phyloP scores from a whole-genome alignment of 2,329 filamentous ascomycete species.

The Colletotrichum sp. region DNA sequence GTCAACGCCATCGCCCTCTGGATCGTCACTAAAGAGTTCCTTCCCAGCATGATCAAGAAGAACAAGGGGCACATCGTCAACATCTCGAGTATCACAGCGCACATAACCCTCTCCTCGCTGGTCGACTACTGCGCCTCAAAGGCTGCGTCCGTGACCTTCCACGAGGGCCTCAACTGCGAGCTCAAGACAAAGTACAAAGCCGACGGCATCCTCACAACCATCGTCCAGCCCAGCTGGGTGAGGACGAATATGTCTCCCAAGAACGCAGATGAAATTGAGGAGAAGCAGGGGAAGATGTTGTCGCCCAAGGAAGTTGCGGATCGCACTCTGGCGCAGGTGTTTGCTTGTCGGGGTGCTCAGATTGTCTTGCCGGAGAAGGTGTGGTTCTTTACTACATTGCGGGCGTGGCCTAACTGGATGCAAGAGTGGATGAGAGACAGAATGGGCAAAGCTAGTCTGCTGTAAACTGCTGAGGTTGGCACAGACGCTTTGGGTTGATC shows the following conservation, averaged over 20 bases:
- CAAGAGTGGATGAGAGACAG: not conserved
- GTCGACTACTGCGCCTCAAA: conserved; percentile 65
- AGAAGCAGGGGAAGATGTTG: not conserved
- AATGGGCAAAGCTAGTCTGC: not conserved
- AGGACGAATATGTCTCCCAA: not conserved
- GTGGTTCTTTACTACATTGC: not conserved
- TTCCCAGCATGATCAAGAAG: conserved; percentile 57
- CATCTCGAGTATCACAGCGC: conserved; percentile 60
- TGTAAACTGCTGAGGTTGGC: not conserved
- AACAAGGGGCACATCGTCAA: conserved; percentile 69
- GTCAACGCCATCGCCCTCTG: conserved; percentile 65
- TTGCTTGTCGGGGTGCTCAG: not conserved
- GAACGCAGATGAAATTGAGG: not conserved
- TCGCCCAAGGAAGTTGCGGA: not conserved
- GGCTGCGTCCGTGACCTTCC: conserved; percentile 61
- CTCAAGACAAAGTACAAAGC: conserved; percentile 56
- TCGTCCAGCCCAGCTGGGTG: conserved; percentile 37
- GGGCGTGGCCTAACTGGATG: not conserved
- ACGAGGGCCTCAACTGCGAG: conserved; percentile 57
- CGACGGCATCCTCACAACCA: conserved; percentile 55
- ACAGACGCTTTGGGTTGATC: not conserved
- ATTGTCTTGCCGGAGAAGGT: not conserved
- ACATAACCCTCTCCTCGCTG: conserved; percentile 54
- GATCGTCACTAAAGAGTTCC: conserved; percentile 60
- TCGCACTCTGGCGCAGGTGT: not conserved